phyloP scores from a whole-genome alignment of 2,329 filamentous ascomycete species.

The Daldinia sp. region DNA sequence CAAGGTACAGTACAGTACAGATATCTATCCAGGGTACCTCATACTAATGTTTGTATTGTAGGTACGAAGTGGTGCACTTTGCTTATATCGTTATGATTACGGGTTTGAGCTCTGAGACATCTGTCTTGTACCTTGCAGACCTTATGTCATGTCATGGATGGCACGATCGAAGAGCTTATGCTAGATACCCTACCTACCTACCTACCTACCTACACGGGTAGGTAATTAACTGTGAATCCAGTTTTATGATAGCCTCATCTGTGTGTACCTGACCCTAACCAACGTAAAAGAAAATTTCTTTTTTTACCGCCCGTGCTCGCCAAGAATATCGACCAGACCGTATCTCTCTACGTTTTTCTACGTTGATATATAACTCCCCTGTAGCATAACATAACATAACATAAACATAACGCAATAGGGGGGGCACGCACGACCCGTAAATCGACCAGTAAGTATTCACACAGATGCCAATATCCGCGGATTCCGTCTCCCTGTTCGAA shows the following conservation, averaged over 20 bases:
- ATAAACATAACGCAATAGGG: not conserved
- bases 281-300: not conserved
- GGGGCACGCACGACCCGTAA: not conserved
- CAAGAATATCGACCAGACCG: not conserved
- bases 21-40: not conserved
- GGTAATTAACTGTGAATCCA: not conserved
- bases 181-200: not conserved
- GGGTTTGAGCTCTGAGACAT: not conserved
- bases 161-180: not conserved
- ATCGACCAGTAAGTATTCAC: not conserved
- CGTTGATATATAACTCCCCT: not conserved
- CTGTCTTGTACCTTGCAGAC: not conserved
- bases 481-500: not conserved
- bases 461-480: not conserved
- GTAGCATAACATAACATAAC: not conserved
- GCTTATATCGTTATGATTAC: not conserved
- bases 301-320: constrained; percentile 1
- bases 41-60: not conserved
- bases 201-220: too few species aligned
- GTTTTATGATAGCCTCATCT: not conserved
- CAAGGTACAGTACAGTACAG: not conserved
- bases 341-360: not conserved
- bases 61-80: not conserved
- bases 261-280: not conserved
- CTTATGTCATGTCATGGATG: not conserved